phyloP scores from a whole-genome alignment of 139 green algal species.

The Pseudopediastrum boryanum region DNA sequence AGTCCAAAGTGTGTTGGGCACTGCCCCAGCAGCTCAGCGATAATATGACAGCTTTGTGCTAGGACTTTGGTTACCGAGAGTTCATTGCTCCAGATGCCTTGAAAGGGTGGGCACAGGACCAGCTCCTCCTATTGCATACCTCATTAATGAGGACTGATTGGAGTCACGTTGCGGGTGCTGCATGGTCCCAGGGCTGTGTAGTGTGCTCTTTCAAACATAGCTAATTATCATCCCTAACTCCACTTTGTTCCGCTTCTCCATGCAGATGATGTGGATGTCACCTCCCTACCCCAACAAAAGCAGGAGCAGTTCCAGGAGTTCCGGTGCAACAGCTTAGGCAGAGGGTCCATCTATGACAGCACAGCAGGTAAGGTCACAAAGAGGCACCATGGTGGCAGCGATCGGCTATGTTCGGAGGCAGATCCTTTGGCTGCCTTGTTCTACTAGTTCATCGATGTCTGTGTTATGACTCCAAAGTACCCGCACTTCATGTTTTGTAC shows the following conservation, averaged over 20 bases:
- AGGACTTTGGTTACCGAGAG: neutral
- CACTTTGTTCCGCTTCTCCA: neutral
- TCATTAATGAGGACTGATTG: neutral
- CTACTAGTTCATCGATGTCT: too few species aligned
- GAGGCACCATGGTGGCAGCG: too few species aligned
- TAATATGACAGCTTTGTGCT: neutral
- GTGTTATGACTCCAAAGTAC: neutral
- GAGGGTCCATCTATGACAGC: slow-evolving; percentile 62
- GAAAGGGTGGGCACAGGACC: neutral
- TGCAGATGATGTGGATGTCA: slow-evolving; percentile 12
- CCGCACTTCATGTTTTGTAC: neutral
- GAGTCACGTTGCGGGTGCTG: neutral
- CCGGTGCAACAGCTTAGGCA: slow-evolving; percentile 52
- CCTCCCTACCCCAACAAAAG: slow-evolving; percentile 22
- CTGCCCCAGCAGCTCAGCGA: neutral
- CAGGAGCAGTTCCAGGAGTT: slow-evolving; percentile 40
- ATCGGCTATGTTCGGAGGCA: too few species aligned
- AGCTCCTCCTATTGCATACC: neutral
- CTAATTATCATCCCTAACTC: neutral
- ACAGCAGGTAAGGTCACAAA: slow-evolving; percentile 21
- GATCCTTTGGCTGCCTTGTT: too few species aligned
- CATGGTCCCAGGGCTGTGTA: slow-evolving; percentile 2
- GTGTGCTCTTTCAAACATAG: neutral
- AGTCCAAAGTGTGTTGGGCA: neutral
- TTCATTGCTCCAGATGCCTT: neutral